Percentiles rank a stretch among this genome's conserved stretches.
These are phyloP conservation scores for Clavariopsis aquatica DNA, from an alignment of 495 filamentous ascomycete genomes.

Conservation along the genomic window DNA sequence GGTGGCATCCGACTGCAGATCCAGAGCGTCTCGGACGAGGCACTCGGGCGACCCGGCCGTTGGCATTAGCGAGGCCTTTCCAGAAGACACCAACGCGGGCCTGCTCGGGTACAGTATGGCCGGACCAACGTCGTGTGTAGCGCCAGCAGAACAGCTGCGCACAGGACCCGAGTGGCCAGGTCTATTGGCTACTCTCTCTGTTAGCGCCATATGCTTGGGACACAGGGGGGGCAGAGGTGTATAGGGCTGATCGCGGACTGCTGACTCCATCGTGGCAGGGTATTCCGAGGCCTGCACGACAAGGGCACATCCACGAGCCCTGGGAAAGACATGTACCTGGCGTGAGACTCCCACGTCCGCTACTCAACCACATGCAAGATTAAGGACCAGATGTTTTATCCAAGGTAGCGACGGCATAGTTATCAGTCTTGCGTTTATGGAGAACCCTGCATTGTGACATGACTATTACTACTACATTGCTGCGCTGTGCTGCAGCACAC, in stretches of 20 bases:
- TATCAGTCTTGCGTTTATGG: not conserved
- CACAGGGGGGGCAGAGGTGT: no score
- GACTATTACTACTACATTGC: not conserved
- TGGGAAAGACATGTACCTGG: not conserved
- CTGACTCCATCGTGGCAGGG: constrained; percentile 1
- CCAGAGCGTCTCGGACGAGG: constrained; percentile 7
- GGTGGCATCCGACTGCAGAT: not conserved
- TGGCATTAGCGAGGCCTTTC: not conserved
- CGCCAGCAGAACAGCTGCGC: no score
- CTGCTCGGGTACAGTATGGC: not conserved
- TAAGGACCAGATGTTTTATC: not conserved
- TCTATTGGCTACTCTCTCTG: no score
- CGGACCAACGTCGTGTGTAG: no score
- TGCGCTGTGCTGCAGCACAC: not conserved
- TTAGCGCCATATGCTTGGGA: no score
- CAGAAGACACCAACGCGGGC: not conserved
- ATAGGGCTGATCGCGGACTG: no score
- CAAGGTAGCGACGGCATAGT: not conserved
- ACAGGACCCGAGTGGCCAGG: no score
- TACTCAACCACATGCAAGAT: not conserved
- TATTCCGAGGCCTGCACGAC: not conserved
- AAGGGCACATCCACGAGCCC: not conserved
- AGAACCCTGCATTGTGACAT: not conserved
- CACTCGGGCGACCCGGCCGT: not conserved
- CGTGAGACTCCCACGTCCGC: not conserved